Conservation (phyloP, 1,284 basidiomycete genomes). For the Marasmius fiardii region DNA sequence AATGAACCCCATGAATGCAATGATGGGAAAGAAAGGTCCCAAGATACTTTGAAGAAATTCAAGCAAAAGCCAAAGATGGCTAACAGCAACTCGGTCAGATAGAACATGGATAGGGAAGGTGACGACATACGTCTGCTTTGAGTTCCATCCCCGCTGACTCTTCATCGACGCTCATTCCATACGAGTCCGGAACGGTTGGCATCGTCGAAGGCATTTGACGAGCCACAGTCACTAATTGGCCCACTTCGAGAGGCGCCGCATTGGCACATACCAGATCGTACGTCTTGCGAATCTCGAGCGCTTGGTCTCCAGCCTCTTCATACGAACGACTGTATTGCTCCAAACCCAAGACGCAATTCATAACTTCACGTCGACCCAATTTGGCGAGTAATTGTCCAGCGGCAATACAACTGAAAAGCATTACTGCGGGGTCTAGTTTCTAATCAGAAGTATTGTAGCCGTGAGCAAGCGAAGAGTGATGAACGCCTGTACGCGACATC, state of each 20-base stretch:
- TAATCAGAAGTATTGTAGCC: slow-evolving; percentile 22
- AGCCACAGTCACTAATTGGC: background rate
- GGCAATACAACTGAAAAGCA: slow-evolving; percentile 81
- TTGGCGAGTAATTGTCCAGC: slow-evolving; percentile 81
- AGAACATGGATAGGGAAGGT: background rate
- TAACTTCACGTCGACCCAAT: slow-evolving; percentile 77
- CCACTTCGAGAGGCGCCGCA: slow-evolving; percentile 11
- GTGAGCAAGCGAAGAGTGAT: slow-evolving; percentile 5
- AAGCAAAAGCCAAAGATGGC: background rate
- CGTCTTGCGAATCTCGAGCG: slow-evolving; percentile 59
- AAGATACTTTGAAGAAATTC: background rate
- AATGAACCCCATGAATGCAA: background rate
- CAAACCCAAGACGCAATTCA: slow-evolving; percentile 79
- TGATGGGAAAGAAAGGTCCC: background rate
- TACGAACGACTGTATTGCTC: slow-evolving; percentile 86
- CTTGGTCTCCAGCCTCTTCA: slow-evolving; percentile 81
- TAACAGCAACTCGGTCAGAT: background rate
- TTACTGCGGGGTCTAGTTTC: slow-evolving; percentile 79
- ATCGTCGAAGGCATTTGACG: background rate
- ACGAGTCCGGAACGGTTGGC: background rate
- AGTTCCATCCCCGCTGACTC: background rate
- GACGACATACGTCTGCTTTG: background rate
- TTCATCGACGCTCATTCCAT: background rate
- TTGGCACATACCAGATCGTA: slow-evolving; percentile 38
- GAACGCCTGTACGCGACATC: slow-evolving; percentile 9